phyloP scores from a whole-genome alignment of 306 rosid species.

The Styphnolobium japonicum region DNA sequence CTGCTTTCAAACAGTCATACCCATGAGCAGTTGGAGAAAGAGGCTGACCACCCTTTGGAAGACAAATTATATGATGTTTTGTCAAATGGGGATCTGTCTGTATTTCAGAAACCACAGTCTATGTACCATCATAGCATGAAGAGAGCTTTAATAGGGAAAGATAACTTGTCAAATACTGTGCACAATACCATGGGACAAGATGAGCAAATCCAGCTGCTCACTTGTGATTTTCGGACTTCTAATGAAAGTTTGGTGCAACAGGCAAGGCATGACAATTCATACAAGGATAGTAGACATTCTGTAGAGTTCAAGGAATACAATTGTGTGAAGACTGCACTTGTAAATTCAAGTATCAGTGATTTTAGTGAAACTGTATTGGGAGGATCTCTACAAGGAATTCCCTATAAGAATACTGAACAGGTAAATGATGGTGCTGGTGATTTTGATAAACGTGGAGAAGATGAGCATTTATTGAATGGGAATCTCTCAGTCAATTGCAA shows the following conservation, averaged over 20 bases:
- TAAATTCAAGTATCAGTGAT: conserved; percentile 21
- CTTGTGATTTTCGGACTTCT: conserved; percentile 27
- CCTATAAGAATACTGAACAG: conserved; percentile 16
- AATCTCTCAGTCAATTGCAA: conserved; percentile 28
- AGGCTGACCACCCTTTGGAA: conserved; percentile 25
- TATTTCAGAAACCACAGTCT: conserved; percentile 29
- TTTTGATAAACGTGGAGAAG: conserved; percentile 31
- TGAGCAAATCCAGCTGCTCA: conserved; percentile 25
- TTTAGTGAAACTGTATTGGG: conserved; percentile 23
- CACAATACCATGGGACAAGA: conserved; percentile 21
- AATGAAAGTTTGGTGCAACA: conserved; percentile 30
- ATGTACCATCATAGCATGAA: background rate
- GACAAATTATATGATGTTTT: conserved; percentile 16
- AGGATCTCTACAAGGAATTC: conserved; percentile 22
- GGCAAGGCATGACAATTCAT: conserved; percentile 10
- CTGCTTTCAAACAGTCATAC: conserved; percentile 15
- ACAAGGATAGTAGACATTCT: conserved; percentile 25
- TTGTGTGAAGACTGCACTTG: conserved; percentile 27
- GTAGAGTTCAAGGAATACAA: conserved; percentile 28
- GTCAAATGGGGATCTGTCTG: conserved; percentile 28
- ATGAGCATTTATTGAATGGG: conserved; percentile 27
- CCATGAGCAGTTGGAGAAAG: conserved; percentile 32
- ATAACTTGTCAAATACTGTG: conserved; percentile 22
- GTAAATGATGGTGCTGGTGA: conserved; percentile 28
- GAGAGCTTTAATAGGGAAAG: background rate